Conservation (phyloP, 148 eudicot species). For the Linanthus parryae region DNA sequence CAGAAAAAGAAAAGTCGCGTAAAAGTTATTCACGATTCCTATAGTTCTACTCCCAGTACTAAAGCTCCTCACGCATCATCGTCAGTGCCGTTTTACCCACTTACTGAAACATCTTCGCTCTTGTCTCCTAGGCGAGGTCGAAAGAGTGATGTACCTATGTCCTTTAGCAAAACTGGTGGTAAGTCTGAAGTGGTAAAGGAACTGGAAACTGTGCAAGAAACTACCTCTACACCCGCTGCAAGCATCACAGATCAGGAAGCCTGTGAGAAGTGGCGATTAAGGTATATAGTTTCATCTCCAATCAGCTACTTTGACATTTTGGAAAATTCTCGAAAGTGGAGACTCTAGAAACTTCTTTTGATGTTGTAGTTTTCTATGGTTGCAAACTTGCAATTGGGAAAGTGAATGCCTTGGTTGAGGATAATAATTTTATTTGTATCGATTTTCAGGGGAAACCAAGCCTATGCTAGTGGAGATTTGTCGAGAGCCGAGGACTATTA, state of each 20-base stretch:
- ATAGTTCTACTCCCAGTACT: slow-evolving; percentile 24
- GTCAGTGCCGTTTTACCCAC: slow-evolving; percentile 35
- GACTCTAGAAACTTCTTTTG: no score
- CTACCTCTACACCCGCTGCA: slow-evolving; percentile 34
- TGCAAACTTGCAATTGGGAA: no score
- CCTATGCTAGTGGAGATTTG: slow-evolving; percentile 72
- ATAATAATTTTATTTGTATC: background rate
- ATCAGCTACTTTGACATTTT: background rate
- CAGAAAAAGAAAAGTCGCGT: slow-evolving; percentile 59
- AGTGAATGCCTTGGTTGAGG: no score
- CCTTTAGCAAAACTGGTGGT: slow-evolving; percentile 22
- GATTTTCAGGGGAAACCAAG: slow-evolving; percentile 83
- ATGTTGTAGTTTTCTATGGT: no score
- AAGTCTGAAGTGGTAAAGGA: slow-evolving; percentile 22
- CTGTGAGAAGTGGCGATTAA: slow-evolving; percentile 94
- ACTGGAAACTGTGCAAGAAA: slow-evolving; percentile 20
- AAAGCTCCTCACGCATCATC: slow-evolving; percentile 40
- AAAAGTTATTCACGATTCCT: slow-evolving; percentile 42
- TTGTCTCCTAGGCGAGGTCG: slow-evolving; percentile 26
- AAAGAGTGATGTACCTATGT: slow-evolving; percentile 25
- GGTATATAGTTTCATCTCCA: slow-evolving; percentile 41
- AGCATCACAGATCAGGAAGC: slow-evolving; percentile 73
- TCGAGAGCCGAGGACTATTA: slow-evolving; percentile 81
- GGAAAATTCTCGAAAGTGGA: background rate
- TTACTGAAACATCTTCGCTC: slow-evolving; percentile 39